A percentile compares a stretch with the other conserved stretches of the same genome.
Evolutionary conservation across 1,139 yeast genomes (phyloP).

Genomic region (Casaregolazyma lundiana): DNA sequence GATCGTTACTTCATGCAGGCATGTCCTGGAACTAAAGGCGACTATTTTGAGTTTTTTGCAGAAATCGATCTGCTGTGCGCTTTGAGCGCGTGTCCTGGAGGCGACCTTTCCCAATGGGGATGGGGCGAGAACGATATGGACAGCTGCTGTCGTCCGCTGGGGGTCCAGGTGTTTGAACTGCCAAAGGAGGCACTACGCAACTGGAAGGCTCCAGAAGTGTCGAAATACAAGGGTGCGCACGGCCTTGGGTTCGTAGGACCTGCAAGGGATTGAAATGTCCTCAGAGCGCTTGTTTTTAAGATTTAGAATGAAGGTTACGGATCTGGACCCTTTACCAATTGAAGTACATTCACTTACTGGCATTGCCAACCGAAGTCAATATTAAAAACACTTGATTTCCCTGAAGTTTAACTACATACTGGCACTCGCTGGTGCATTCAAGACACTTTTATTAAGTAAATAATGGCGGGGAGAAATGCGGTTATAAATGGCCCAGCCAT

Average conservation of each 20-base stretch:
- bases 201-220: constrained; percentile 51
- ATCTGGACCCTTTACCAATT: too few relatives aligned
- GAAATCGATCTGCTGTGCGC: constrained; percentile 63
- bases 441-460: background rate
- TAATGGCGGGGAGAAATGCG: background rate
- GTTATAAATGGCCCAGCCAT: background rate
- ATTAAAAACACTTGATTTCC: background rate
- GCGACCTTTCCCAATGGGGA: constrained; percentile 64
- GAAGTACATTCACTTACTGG: too few relatives aligned
- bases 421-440: background rate
- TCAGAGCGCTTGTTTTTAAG: too few relatives aligned
- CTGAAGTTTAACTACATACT: background rate
- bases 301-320: too few relatives aligned
- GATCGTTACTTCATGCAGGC: constrained; percentile 71
- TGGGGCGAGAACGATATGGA: constrained; percentile 64
- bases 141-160: constrained; percentile 60
- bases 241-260: constrained; percentile 35
- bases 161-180: constrained; percentile 54
- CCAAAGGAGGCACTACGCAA: constrained; percentile 40
- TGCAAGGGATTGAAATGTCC: background rate
- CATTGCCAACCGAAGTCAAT: background rate
- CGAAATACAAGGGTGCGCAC: constrained; percentile 53
- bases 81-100: constrained; percentile 67
- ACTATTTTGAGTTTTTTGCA: constrained; percentile 63
- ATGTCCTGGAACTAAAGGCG: constrained; percentile 55